A percentile compares a stretch with the other conserved stretches of the same genome.
phyloP scores from a whole-genome alignment of 805 yeast genomes.

The Scheffersomyces coipomensis region DNA sequence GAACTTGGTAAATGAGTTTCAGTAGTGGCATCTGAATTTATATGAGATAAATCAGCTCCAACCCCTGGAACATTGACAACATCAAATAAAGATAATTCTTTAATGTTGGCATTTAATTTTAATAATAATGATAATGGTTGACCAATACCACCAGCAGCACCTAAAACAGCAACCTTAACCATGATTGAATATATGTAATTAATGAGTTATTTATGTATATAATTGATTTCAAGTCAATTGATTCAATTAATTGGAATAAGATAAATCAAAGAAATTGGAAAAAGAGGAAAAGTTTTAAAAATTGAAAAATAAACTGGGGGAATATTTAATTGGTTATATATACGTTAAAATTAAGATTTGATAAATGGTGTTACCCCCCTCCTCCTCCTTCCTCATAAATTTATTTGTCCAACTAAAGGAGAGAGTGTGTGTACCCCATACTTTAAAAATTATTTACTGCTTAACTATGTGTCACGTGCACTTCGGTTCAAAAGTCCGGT shows the following conservation, averaged over 20 bases:
- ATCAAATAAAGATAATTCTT: conserved; percentile 76
- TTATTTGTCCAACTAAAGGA: no score
- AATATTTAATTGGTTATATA: no score
- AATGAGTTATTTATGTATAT: neutral
- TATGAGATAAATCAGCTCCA: conserved; percentile 84
- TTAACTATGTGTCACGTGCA: no score
- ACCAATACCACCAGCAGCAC: conserved; percentile 95
- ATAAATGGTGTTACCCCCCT: neutral
- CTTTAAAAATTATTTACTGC: no score
- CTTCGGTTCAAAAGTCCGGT: conserved; percentile 1
- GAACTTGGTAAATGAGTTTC: conserved; percentile 60
- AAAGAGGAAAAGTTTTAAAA: no score
- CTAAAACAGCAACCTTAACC: conserved; percentile 79
- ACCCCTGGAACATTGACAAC: conserved; percentile 85
- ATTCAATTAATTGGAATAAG: no score
- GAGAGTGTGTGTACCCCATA: neutral
- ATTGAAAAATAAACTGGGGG: neutral
- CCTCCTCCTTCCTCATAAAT: neutral
- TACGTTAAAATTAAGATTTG: no score
- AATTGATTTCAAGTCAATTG: no score
- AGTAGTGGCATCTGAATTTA: conserved; percentile 64
- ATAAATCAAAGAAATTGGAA: neutral
- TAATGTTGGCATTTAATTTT: conserved; percentile 63
- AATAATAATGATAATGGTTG: conserved; percentile 84
- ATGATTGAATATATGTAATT: conserved; percentile 12